Evolutionary conservation across 306 rosid species (phyloP).

Genomic region (Malus fusca): DNA sequence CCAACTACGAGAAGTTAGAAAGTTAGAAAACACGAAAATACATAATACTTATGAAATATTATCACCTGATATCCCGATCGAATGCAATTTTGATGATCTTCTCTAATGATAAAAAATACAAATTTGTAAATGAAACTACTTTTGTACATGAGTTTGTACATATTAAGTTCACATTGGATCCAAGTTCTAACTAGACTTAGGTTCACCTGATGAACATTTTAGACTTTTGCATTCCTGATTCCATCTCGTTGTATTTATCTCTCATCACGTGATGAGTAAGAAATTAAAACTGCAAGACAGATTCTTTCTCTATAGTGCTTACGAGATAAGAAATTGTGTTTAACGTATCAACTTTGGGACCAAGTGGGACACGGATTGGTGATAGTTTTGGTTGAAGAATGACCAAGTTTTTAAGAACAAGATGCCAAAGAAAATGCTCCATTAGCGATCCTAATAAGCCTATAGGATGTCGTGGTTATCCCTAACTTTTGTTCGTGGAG

Average conservation of each 20-base stretch:
- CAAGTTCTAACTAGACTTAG: background rate
- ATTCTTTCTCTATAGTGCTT: background rate
- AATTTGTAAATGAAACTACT: background rate
- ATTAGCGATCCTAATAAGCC: background rate
- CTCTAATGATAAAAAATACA: background rate
- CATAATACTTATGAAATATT: background rate
- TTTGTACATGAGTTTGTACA: background rate
- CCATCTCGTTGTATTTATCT: no score
- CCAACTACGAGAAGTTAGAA: no score
- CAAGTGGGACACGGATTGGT: background rate
- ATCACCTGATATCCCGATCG: fast-evolving
- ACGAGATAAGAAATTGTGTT: background rate
- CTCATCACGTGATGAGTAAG: no score
- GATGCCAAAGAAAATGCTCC: constrained; percentile 17
- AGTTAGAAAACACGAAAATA: no score
- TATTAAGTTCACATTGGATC: background rate
- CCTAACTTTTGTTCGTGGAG: background rate
- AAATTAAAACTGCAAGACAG: no score
- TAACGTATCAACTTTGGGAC: background rate
- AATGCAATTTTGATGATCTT: background rate
- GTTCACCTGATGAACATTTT: background rate
- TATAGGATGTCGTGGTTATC: background rate
- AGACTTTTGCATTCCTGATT: background rate
- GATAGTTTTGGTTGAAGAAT: background rate
- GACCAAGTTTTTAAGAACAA: constrained; percentile 6